Base-by-base conservation (phyloP, 148 eudicot genomes). In the Cornus controversa region DNA sequence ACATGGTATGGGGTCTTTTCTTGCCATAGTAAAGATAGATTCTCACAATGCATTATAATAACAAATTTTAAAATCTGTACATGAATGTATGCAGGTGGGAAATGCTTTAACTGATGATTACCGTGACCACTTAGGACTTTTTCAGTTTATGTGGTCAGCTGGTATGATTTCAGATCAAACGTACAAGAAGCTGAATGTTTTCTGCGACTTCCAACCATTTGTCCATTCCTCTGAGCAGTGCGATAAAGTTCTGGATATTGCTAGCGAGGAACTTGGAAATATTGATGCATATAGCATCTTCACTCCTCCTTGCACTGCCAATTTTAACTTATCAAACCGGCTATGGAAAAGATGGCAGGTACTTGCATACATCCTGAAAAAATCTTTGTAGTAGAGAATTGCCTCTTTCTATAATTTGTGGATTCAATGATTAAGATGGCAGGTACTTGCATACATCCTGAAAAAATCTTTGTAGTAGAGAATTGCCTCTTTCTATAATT, bases 161-260 rank as follows among this genome's bases (percentile, higher is more conserved):
- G 99, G 99, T 76, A 75, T 96, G 90, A 91, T 96, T 71, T 96
- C 99, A 50, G 98, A 90, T 60, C 90, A 91, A 88, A 93, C 97
- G 10, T 93, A 82, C 87, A 96, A 88, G 87, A 84, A 82, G 81
- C 83, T 91, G 71, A 96, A 96, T 69, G 57, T 75, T 31, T 79
- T 79, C 60, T 96, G 99, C 18, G 93, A 84, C 81, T 74, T 72
- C 63, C 85, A 91, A 70, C 85, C 98, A 62, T 96, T 88, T 81
- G 70, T 92, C 67, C 97, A 86, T 84, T 25, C 89, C 53, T 84
- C 95, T 28, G 79, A 83, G 28, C 31, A 82, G 77, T 96, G 99
- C 66, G 80, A 90, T 25, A 67, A 84, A 25, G 67, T 87, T 73
- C 76, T 86, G 36, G 91, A 90, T 4, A 64, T 86, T 60, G 98